phyloP scores from a whole-genome alignment of 1,139 yeast species.

The Sugiyamaella xylanicola region DNA sequence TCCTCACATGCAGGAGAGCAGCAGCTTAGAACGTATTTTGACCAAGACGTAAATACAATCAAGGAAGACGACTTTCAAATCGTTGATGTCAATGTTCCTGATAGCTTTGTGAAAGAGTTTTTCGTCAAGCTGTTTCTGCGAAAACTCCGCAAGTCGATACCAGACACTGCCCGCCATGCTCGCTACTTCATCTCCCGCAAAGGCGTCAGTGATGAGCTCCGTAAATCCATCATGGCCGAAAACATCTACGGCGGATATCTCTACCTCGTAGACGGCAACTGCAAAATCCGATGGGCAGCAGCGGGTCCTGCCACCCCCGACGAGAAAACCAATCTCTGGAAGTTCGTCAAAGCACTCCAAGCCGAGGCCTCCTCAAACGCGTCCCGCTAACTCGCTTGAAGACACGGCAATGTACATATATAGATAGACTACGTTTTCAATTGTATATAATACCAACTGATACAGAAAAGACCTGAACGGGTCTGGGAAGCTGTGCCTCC shows the following conservation, averaged over 20 bases:
- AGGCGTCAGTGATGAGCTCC: slow-evolving; percentile 58
- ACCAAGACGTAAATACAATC: slow-evolving; percentile 21
- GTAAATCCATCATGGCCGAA: slow-evolving; percentile 64
- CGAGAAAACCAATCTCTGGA: slow-evolving; percentile 68
- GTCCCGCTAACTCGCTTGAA: too few species aligned
- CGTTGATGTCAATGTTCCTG: slow-evolving; percentile 74
- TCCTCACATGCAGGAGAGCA: slow-evolving; percentile 74
- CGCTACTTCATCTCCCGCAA: slow-evolving; percentile 67
- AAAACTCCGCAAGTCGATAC: slow-evolving; percentile 50
- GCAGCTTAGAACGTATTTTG: slow-evolving; percentile 63
- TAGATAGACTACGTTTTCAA: too few species aligned
- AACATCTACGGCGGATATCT: slow-evolving; percentile 84
- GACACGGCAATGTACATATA: too few species aligned
- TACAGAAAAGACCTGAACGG: too few species aligned
- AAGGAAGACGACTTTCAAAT: slow-evolving; percentile 56
- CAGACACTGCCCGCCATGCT: slow-evolving; percentile 50
- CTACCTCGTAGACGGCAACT: slow-evolving; percentile 70
- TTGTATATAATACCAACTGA: too few species aligned
- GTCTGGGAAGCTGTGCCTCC: too few species aligned
- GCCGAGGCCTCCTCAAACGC: too few species aligned
- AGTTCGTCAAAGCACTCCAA: slow-evolving; percentile 49
- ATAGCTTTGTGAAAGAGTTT: slow-evolving; percentile 65
- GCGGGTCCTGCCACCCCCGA: slow-evolving; percentile 73
- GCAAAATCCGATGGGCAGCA: slow-evolving; percentile 88
- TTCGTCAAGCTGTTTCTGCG: slow-evolving; percentile 52